phyloP scores from a whole-genome alignment of 176 grass and related monocot species.

The Carex scoparia region DNA sequence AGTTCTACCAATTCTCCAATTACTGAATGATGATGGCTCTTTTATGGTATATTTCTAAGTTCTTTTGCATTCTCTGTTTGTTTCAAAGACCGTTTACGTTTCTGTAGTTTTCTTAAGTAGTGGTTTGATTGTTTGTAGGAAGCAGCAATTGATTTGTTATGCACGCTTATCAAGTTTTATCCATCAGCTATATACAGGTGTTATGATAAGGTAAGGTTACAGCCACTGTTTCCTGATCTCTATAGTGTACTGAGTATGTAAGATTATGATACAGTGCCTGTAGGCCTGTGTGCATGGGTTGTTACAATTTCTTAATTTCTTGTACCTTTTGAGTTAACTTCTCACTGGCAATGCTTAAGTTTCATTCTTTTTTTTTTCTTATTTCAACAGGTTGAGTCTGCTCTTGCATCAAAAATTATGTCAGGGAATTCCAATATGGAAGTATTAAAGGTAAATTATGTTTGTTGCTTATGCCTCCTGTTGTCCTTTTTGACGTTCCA shows the following conservation, averaged over 20 bases:
- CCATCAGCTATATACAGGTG: conserved; percentile 60
- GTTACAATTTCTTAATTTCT: conserved; percentile 6
- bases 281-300: neutral
- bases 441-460: conserved; percentile 48
- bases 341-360: neutral
- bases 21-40: conserved; percentile 45
- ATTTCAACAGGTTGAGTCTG: conserved; percentile 63
- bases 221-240: neutral
- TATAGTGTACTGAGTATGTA: neutral
- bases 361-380: conserved; percentile 2
- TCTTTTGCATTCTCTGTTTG: neutral
- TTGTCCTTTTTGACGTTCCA: neutral
- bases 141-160: conserved; percentile 68
- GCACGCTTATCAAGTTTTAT: conserved; percentile 58
- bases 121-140: conserved; percentile 43
- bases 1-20: conserved; percentile 49
- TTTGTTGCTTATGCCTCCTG: neutral
- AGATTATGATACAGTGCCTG: neutral
- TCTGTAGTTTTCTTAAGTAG: conserved; percentile 13
- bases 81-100: neutral
- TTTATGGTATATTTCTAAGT: conserved; percentile 39
- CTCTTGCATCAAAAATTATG: conserved; percentile 54
- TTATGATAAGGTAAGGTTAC: conserved; percentile 59
- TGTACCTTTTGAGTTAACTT: neutral
- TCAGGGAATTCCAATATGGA: conserved; percentile 42